Base-by-base conservation (phyloP, 192 early-diverging fungal species). In the Entomortierella chlamydospora region DNA sequence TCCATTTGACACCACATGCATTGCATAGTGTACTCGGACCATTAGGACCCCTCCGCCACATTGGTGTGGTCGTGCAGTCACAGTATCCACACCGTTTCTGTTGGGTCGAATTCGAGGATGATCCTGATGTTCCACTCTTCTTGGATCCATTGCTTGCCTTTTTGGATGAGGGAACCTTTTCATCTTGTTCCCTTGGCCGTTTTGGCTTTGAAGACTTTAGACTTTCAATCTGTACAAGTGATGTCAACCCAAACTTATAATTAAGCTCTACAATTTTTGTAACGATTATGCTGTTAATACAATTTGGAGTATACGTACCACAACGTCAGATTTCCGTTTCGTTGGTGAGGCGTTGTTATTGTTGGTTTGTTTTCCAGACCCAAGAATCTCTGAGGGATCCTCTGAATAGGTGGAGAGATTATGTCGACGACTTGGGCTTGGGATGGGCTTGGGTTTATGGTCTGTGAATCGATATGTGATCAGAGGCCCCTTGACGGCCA, bases 1-100 rank as follows among this genome's bases (percentile, higher is more conserved):
- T 92, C 93, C 93, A 94, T 53, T 91, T 90, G 17, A 94, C 89
- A 20, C 93, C 93, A 56, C 93, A 94, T 0, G 90, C 89, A 60
- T 94, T 94, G 62, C 93, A 94, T 9, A 94, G 81, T 1, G 90
- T 94, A 4, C 89, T 87, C 13, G 88, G 83, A 11, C 93, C 93
- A 28, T 84, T 72, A 0, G 93, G 93, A 0, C 93, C 93, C 26
- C 93, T 86, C 20, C 93, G 83, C 93, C 93, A 94, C 82, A 92
- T 92, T 0, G 92, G 92, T 30, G 92, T 94, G 11, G 84, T 76
- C 22, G 72, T 86, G 43, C 87, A 84, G 15, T 84, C 83, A 63
- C 92, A 94, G 62, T 92, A 90, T 1, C 72, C 66, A 70, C 91
- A 93, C 34, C 82, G 81, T 54, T 89, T 90, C 42, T 57, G 57